Percentiles rank a stretch among this genome's conserved stretches.
Conservation (phyloP, 129 eudicot genomes). For the Helianthus annuus region DNA sequence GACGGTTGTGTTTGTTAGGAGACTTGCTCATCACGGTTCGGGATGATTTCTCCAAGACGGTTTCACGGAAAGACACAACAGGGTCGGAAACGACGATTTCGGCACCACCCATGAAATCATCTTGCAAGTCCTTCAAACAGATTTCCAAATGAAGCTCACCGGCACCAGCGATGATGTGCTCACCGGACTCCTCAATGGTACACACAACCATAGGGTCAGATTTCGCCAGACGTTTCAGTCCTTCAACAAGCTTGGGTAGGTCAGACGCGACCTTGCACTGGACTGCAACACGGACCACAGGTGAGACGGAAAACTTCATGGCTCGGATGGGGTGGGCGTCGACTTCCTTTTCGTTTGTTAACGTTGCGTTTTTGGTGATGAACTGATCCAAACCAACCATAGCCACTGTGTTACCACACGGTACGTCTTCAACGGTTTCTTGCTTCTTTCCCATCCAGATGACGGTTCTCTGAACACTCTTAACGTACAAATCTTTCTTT, state of each 20-base stretch:
- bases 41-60: constrained; percentile 67
- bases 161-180: constrained; percentile 87
- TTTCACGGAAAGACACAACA: constrained; percentile 89
- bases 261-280: constrained; percentile 96
- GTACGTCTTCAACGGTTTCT: constrained; percentile 85
- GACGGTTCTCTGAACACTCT: constrained; percentile 87
- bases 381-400: constrained; percentile 78
- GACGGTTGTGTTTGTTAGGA: constrained; percentile 85
- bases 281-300: constrained; percentile 89
- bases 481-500: constrained; percentile 71
- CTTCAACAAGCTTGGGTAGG: constrained; percentile 84
- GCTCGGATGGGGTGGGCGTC: constrained; percentile 89
- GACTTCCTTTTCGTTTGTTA: constrained; percentile 72
- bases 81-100: constrained; percentile 76
- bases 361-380: constrained; percentile 74
- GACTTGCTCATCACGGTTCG: constrained; percentile 90
- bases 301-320: constrained; percentile 89
- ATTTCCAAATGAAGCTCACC: constrained; percentile 87
- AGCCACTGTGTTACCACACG: constrained; percentile 84
- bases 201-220: constrained; percentile 93
- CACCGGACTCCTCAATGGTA: constrained; percentile 77
- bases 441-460: constrained; percentile 96
- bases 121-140: constrained; percentile 76
- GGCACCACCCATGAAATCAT: constrained; percentile 92
- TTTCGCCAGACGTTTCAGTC: constrained; percentile 76